These are phyloP conservation scores for Aspergillus bertholletiae DNA, from an alignment of 495 filamentous ascomycete genomes.

Conservation along the genomic window DNA sequence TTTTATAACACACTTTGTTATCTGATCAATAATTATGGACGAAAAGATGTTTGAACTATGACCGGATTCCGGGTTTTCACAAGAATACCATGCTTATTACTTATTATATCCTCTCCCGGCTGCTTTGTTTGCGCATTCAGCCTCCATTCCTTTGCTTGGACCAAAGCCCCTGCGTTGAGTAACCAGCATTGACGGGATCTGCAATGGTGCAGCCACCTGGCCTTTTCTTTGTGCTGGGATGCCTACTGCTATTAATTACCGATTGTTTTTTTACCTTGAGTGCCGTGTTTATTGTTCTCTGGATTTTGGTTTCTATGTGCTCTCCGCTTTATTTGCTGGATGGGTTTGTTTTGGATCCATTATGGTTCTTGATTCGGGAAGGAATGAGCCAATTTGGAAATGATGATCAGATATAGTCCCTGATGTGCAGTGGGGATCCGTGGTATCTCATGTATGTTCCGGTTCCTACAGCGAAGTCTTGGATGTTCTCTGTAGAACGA, in stretches of 20 bases:
- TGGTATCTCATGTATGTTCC: neutral
- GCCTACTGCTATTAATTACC: neutral
- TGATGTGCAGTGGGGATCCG: neutral
- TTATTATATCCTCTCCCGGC: neutral
- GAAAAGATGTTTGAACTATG: constrained; percentile 2
- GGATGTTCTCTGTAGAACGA: too few species aligned
- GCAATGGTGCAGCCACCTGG: neutral
- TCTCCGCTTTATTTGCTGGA: neutral
- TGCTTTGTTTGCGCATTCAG: neutral
- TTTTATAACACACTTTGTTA: constrained; percentile 5
- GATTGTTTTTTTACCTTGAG: too few species aligned
- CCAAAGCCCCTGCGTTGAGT: neutral
- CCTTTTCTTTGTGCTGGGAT: neutral
- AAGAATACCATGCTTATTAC: constrained; percentile 1
- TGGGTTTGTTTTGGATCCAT: neutral
- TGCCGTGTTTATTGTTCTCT: neutral
- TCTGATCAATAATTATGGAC: neutral
- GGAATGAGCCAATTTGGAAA: constrained; percentile 5
- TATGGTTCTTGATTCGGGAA: neutral
- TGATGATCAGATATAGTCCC: constrained; percentile 7
- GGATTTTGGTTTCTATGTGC: neutral
- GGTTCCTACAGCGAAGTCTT: too few species aligned
- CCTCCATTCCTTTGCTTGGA: neutral
- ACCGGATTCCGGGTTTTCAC: neutral
- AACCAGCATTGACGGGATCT: neutral